These are phyloP conservation scores for Podospora bellae-mahoneyi DNA, from an alignment of 495 filamentous ascomycete genomes.

Conservation along the genomic window DNA sequence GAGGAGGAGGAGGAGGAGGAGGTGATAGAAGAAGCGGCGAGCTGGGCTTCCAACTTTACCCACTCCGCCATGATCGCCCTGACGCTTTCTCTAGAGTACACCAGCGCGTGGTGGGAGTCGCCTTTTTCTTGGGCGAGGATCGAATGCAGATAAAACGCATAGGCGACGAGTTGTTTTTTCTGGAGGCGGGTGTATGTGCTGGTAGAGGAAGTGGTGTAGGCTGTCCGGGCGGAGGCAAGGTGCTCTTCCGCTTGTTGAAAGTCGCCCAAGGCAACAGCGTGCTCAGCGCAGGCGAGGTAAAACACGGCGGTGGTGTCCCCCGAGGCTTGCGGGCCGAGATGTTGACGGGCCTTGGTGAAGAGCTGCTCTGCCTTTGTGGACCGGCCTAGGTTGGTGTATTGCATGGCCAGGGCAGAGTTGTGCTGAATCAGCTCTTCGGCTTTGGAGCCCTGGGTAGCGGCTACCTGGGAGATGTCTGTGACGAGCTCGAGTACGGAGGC, in stretches of 20 bases:
- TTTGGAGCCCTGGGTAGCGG: conserved; percentile 37
- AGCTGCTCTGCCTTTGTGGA: conserved; percentile 66
- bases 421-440: conserved; percentile 57
- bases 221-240: conserved; percentile 37
- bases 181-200: conserved; percentile 27
- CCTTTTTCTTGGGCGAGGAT: conserved; percentile 62
- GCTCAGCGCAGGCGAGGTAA: conserved; percentile 71
- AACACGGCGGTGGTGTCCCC: conserved; percentile 49
- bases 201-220: conserved; percentile 22
- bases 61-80: conserved; percentile 66
- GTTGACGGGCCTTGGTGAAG: conserved; percentile 55
- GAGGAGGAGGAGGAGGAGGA: conserved; percentile 34
- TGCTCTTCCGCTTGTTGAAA: conserved; percentile 54
- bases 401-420: conserved; percentile 59
- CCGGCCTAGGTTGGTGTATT: conserved; percentile 75
- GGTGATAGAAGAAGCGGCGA: conserved; percentile 29
- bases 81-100: conserved; percentile 63
- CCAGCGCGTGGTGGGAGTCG: conserved; percentile 59
- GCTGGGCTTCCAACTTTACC: conserved; percentile 55
- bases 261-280: conserved; percentile 65
- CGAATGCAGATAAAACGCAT: conserved; percentile 59
- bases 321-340: conserved; percentile 20
- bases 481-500: conserved; percentile 47
- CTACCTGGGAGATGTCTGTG: conserved; percentile 54
- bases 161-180: conserved; percentile 45